Conservation (phyloP, 768 basidiomycete species). For the Imleria badia region DNA sequence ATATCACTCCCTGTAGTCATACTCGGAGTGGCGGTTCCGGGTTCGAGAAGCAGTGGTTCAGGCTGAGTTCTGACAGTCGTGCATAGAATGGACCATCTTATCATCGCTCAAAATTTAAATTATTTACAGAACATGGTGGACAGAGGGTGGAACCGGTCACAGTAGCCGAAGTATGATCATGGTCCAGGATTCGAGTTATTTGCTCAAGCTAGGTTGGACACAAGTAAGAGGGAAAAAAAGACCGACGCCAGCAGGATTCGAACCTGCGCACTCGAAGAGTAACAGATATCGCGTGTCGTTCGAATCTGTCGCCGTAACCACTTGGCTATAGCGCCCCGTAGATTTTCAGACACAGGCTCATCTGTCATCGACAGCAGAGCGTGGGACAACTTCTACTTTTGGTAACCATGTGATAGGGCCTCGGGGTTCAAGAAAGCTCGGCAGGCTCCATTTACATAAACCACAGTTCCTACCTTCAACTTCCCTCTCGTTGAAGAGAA, state of each 20-base stretch:
- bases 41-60: not conserved
- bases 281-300: conserved; percentile 38
- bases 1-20: conserved; percentile 7
- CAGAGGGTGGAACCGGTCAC: too few relatives aligned
- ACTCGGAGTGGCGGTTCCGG: not conserved
- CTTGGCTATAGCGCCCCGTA: conserved; percentile 60
- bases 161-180: too few relatives aligned
- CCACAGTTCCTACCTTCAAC: not conserved
- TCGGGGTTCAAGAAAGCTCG: too few relatives aligned
- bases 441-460: not conserved
- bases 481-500: not conserved
- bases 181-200: too few relatives aligned
- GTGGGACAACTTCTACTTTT: conserved; percentile 2
- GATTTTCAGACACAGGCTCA: too few relatives aligned
- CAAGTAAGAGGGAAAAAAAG: conserved; percentile 5
- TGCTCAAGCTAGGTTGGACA: too few relatives aligned
- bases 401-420: not conserved
- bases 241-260: conserved; percentile 43
- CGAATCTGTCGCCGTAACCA: conserved; percentile 79
- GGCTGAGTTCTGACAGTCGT: not conserved
- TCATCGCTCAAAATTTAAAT: too few relatives aligned
- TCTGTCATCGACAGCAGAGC: too few relatives aligned
- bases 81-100: too few relatives aligned
- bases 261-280: conserved; percentile 42
- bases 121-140: too few relatives aligned